A percentile compares a stretch with the other conserved stretches of the same genome.
Evolutionary conservation across 2,329 filamentous ascomycete genomes (phyloP).

Genomic region (Fusarium equiseti): DNA sequence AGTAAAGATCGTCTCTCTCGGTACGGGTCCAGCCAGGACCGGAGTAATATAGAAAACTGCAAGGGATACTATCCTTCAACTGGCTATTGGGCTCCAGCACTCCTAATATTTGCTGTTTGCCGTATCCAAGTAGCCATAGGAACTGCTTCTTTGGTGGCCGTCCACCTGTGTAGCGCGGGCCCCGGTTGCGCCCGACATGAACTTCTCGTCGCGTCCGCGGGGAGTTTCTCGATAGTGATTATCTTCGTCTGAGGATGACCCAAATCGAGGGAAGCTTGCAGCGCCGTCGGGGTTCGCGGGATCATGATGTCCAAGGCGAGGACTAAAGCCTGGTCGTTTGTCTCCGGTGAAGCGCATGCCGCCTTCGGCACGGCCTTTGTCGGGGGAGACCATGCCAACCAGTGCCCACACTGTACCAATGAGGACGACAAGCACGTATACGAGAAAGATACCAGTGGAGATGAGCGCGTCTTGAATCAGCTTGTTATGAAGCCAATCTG

Average conservation of each 20-base stretch:
- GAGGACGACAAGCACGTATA: constrained; percentile 84
- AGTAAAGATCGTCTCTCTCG: constrained; percentile 42
- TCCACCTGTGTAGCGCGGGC: constrained; percentile 45
- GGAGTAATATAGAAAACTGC: constrained; percentile 41
- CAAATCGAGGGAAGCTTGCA: constrained; percentile 46
- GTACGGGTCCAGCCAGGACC: constrained; percentile 46
- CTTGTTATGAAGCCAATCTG: constrained; percentile 72
- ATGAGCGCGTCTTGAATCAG: constrained; percentile 85
- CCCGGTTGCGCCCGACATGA: constrained; percentile 43
- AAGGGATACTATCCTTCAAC: constrained; percentile 22
- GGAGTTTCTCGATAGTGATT: constrained; percentile 28
- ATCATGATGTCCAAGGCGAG: constrained; percentile 42
- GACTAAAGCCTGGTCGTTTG: constrained; percentile 46
- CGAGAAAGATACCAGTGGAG: constrained; percentile 76
- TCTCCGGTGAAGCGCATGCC: constrained; percentile 58
- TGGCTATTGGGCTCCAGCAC: constrained; percentile 33
- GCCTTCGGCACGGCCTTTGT: constrained; percentile 67
- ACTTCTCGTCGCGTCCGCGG: constrained; percentile 47
- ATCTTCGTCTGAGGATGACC: constrained; percentile 44
- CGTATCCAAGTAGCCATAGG: constrained; percentile 52
- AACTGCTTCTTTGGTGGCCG: constrained; percentile 52
- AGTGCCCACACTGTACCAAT: constrained; percentile 77
- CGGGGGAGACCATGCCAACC: constrained; percentile 68
- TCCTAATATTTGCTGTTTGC: constrained; percentile 44
- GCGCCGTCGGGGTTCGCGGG: constrained; percentile 34